Evolutionary conservation across 148 eudicot genomes (phyloP).

Genomic region (Chenopodium album): DNA sequence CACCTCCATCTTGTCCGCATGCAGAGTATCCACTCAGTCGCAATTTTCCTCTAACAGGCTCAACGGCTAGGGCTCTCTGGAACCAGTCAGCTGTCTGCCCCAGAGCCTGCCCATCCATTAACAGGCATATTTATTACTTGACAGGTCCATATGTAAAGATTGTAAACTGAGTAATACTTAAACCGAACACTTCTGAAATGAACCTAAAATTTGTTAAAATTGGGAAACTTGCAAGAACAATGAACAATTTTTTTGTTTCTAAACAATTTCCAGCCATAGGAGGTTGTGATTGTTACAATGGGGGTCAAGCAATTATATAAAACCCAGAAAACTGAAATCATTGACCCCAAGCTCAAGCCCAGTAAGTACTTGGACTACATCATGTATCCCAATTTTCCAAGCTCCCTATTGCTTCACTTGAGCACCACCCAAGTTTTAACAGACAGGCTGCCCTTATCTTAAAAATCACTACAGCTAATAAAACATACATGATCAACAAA

Average conservation of each 20-base stretch:
- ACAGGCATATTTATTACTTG: slow-evolving; percentile 1
- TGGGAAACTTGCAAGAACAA: background rate
- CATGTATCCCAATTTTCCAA: background rate
- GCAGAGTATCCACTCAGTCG: slow-evolving; percentile 98
- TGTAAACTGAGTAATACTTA: background rate
- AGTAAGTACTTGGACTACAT: background rate
- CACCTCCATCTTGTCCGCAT: slow-evolving; percentile 99
- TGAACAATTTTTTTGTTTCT: background rate
- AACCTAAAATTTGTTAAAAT: background rate
- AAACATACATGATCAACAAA: background rate
- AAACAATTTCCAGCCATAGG: background rate
- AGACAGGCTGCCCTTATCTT: background rate
- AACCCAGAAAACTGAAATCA: background rate
- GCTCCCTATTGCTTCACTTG: background rate
- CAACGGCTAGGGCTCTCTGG: slow-evolving; percentile 85
- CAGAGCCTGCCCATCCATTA: slow-evolving; percentile 60
- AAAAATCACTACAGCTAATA: background rate
- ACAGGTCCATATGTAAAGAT: background rate
- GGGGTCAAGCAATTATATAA: background rate
- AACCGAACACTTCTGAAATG: background rate
- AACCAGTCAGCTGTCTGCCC: slow-evolving; percentile 98
- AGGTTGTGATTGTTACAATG: background rate
- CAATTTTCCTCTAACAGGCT: slow-evolving; percentile 90
- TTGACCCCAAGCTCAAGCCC: background rate
- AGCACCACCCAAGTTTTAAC: background rate